Evolutionary conservation across 2,329 filamentous ascomycete species (phyloP).

Genomic region (Neofusicoccum laricinum): DNA sequence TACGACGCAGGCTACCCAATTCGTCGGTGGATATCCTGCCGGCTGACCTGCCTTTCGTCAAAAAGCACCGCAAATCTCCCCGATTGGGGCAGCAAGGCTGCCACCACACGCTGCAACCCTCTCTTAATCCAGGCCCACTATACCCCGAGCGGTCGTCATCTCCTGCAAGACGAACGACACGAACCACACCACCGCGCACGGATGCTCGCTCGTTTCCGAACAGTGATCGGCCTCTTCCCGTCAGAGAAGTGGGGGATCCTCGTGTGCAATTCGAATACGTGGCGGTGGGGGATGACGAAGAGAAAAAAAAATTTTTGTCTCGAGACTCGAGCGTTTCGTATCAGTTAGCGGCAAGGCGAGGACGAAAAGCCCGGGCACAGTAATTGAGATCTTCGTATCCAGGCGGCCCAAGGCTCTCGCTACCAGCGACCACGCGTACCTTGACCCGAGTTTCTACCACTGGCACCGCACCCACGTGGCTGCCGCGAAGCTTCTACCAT

Average conservation of each 20-base stretch:
- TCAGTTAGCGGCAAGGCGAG: neutral
- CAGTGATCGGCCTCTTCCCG: neutral
- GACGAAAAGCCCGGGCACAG: neutral
- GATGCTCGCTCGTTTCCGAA: constrained; percentile 1
- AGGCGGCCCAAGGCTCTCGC: neutral
- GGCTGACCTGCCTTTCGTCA: neutral
- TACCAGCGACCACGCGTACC: neutral
- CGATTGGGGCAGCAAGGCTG: neutral
- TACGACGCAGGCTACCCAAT: neutral
- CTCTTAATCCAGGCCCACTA: neutral
- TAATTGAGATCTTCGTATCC: neutral
- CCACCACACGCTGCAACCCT: neutral
- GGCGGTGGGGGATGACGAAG: neutral
- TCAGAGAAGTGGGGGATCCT: neutral
- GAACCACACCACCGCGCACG: neutral
- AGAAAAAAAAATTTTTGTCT: neutral
- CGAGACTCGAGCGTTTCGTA: neutral
- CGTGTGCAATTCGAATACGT: neutral
- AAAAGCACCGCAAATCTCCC: neutral
- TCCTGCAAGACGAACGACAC: neutral
- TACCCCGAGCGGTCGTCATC: neutral
- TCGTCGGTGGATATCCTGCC: neutral
- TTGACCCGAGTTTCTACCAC: neutral
- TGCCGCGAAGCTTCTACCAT: neutral
- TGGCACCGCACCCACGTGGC: constrained; percentile 11